Conservation (phyloP, 1,284 basidiomycete species). For the Fomitiporia mediterranea region DNA sequence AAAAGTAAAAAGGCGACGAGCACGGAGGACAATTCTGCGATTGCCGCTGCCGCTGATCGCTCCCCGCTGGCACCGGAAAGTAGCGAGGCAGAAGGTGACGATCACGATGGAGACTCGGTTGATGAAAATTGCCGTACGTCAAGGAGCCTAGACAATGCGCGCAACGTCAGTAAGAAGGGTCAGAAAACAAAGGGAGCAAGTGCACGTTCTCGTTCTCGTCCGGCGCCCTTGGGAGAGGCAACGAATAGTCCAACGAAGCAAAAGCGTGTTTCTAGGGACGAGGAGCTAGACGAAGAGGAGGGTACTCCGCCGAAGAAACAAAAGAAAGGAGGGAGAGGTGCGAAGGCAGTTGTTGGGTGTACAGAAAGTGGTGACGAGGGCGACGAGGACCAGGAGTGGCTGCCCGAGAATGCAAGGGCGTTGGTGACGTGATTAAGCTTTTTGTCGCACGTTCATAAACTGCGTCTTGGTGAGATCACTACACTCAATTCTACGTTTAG, state of each 20-base stretch:
- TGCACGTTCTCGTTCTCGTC: background rate
- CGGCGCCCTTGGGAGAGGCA: slow-evolving; percentile 10
- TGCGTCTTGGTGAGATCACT: background rate
- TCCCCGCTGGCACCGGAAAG: background rate
- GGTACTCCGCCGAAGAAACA: slow-evolving; percentile 40
- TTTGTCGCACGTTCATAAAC: background rate
- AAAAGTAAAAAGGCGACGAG: slow-evolving; percentile 34
- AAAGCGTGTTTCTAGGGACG: slow-evolving; percentile 9
- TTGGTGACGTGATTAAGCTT: background rate
- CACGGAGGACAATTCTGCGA: slow-evolving; percentile 28
- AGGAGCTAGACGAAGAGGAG: slow-evolving; percentile 21
- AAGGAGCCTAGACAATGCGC: background rate
- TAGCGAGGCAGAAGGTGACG: background rate
- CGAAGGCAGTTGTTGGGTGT: background rate
- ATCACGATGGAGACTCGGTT: slow-evolving; percentile 12
- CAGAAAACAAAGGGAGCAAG: background rate
- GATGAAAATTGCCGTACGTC: slow-evolving; percentile 1
- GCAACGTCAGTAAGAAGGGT: background rate
- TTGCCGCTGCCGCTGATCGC: background rate
- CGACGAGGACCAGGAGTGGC: slow-evolving; percentile 12
- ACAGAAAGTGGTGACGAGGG: slow-evolving; percentile 7
- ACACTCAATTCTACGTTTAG: background rate
- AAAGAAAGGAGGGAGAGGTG: slow-evolving; percentile 19
- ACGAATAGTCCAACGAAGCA: slow-evolving; percentile 14
- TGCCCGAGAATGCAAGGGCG: background rate